phyloP scores from a whole-genome alignment of 2,329 filamentous ascomycete genomes.

The Penicillium sp. region DNA sequence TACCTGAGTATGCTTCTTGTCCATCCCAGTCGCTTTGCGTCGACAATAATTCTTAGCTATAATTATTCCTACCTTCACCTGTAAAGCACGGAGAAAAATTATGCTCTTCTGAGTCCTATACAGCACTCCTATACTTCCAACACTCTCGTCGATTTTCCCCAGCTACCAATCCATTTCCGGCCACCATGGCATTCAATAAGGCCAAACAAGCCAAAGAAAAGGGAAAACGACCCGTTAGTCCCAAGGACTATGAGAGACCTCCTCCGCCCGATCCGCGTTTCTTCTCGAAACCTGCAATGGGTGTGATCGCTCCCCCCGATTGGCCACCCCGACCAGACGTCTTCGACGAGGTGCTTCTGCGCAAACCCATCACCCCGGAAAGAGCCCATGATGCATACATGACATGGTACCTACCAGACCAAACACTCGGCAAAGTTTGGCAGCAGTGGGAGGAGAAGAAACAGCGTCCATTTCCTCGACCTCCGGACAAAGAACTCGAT shows the following conservation, averaged over 20 bases:
- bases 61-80: not conserved
- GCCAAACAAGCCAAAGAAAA: not conserved
- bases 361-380: constrained; percentile 26
- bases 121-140: not conserved
- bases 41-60: not conserved
- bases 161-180: not conserved
- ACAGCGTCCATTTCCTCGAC: constrained; percentile 11
- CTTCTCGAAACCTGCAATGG: not conserved
- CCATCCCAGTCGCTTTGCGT: not conserved
- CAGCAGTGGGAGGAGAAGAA: not conserved
- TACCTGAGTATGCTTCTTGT: not conserved
- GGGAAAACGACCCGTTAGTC: not conserved
- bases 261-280: not conserved
- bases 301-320: not conserved
- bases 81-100: not conserved
- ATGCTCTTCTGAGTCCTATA: not conserved
- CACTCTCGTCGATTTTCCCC: not conserved
- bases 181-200: not conserved
- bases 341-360: constrained; percentile 33
- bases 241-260: too few species aligned
- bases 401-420: constrained; percentile 35
- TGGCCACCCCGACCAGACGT: constrained; percentile 34
- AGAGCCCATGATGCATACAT: constrained; percentile 33
- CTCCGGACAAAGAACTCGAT: constrained; percentile 1
- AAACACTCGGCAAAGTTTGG: constrained; percentile 22